phyloP scores from a whole-genome alignment of 2,329 filamentous ascomycete species.

The Diplocarpon mali region DNA sequence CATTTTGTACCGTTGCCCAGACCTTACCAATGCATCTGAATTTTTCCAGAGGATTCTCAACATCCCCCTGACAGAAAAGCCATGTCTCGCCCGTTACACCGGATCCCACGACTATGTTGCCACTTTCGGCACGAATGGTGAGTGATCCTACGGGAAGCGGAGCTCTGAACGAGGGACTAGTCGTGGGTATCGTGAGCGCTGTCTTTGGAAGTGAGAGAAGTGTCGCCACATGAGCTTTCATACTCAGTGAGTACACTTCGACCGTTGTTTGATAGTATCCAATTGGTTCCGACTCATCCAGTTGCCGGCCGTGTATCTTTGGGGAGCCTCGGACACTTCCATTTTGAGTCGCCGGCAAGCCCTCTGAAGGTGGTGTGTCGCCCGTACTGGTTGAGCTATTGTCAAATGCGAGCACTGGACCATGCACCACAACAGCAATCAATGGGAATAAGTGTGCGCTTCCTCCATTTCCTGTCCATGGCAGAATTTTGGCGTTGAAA shows the following conservation, averaged over 20 bases:
- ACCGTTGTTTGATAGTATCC: slow-evolving; percentile 75
- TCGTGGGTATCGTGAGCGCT: slow-evolving; percentile 44
- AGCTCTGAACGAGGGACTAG: slow-evolving; percentile 53
- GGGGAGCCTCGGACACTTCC: slow-evolving; percentile 25
- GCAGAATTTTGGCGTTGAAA: slow-evolving; percentile 70
- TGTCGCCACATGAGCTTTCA: slow-evolving; percentile 59
- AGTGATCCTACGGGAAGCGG: slow-evolving; percentile 64
- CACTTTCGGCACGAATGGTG: slow-evolving; percentile 60
- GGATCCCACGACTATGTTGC: slow-evolving; percentile 64
- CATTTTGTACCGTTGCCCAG: slow-evolving; percentile 76
- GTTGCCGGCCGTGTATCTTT: slow-evolving; percentile 29
- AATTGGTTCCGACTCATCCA: slow-evolving; percentile 30
- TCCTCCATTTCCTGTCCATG: slow-evolving; percentile 49
- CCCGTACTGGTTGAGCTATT: slow-evolving; percentile 17
- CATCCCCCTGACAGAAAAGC: slow-evolving; percentile 51
- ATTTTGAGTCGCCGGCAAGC: slow-evolving; percentile 9
- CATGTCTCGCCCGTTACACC: slow-evolving; percentile 80
- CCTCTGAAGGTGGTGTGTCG: slow-evolving; percentile 15
- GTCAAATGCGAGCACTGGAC: slow-evolving; percentile 43
- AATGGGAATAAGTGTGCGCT: slow-evolving; percentile 53
- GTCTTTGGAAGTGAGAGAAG: slow-evolving; percentile 60
- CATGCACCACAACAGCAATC: slow-evolving; percentile 70
- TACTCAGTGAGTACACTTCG: slow-evolving; percentile 76
- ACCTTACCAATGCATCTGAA: slow-evolving; percentile 67
- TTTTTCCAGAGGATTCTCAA: slow-evolving; percentile 23